Conservation (phyloP, 129 eudicot species). For the carrot (Daucus carota) region DNA sequence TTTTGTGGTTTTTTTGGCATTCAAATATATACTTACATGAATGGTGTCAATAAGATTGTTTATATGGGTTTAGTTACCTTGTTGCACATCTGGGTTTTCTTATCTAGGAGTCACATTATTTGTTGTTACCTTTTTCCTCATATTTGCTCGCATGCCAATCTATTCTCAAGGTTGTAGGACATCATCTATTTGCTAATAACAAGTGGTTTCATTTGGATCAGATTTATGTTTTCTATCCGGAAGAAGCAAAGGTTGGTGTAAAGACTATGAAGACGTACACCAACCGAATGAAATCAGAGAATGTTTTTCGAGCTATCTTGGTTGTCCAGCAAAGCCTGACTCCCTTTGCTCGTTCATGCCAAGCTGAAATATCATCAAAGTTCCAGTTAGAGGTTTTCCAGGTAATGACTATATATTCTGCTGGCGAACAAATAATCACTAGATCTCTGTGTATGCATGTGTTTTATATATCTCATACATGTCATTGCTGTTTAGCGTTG, state of each 20-base stretch:
- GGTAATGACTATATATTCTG: constrained; percentile 26
- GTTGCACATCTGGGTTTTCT: background rate
- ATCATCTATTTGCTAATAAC: too few species aligned
- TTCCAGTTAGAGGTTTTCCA: constrained; percentile 88
- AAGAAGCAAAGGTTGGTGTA: constrained; percentile 87
- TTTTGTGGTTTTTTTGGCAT: background rate
- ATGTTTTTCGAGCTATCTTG: constrained; percentile 73
- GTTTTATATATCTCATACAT: background rate
- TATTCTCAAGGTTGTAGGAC: too few species aligned
- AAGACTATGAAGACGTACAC: constrained; percentile 71
- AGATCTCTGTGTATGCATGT: background rate
- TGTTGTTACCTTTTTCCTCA: too few species aligned
- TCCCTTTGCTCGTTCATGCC: constrained; percentile 74
- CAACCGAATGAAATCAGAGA: constrained; percentile 74
- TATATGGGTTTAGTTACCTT: background rate
- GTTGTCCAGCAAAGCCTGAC: constrained; percentile 80
- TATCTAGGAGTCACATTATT: background rate
- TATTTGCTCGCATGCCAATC: too few species aligned
- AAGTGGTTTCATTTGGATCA: constrained; percentile 17
- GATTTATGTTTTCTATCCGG: constrained; percentile 90
- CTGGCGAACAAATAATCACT: background rate
- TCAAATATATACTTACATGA: too few species aligned
- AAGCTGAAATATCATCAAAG: constrained; percentile 61
- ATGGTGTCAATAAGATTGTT: background rate
- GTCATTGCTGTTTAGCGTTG: background rate